Evolutionary conservation across 108 stramenopile genomes (phyloP), one percentile per base, ranked within the genome.

Genomic region (Cyclotella kingstonii): DNA sequence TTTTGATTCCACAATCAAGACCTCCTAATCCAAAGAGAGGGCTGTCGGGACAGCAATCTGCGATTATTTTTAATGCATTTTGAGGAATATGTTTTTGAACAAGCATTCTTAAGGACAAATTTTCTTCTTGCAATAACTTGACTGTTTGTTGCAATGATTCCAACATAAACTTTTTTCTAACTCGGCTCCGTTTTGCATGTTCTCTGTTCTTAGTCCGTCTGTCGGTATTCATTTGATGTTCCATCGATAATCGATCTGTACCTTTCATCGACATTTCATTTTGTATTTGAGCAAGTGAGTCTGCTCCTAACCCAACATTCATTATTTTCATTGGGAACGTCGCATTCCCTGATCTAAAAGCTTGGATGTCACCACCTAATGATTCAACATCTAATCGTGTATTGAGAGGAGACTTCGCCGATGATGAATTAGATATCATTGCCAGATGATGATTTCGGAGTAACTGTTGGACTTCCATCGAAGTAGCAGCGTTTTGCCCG

Each of bases 91-190:
- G 85, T 22, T 84, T 78, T 58, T 93, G 91, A 33, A 96, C 76
- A 14, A 90, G 35, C 70, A 86, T 78, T 4, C 91, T 68, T 26
- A 96, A 68, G 19, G 70, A 42, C 25, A 76, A 77, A 69, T 98
- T 98, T 79, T 97, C 95, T 34, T 76, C 83, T 84, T 98, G 95
- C 61, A 97, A 66, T 25, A 68, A 76, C 8, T 68, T 66, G 7
- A 98, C 95, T 77, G 94, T 84, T 60, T 92, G 81, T 72, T 98
- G 98, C 62, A 98, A 70, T 7, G 95, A 93, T 80, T 98, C 98
- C 38, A 97, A 67, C 87, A 98, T 82, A 63, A 98, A 97, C 78
- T 98, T 98, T 80, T 97, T 98, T 27, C 98, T 83, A 5, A 97
- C 95, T 10, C 98, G 87, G 50, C 94, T 95, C 9, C 96, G 86